Evolutionary conservation across 345 rosid species (phyloP).

Genomic region (Mangifera indica): DNA sequence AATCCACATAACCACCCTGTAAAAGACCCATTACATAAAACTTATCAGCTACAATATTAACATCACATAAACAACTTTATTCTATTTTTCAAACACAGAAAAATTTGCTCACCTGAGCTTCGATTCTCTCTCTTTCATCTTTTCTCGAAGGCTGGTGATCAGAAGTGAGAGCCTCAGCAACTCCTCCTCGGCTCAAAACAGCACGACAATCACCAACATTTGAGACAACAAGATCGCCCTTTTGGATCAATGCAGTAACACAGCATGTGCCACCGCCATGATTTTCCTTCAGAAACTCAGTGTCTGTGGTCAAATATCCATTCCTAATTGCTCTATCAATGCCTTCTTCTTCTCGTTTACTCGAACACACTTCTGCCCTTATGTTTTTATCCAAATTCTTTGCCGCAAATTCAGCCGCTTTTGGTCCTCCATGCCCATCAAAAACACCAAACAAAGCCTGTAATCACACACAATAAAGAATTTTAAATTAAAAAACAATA

Average conservation of each 20-base stretch:
- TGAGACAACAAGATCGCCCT: conserved; percentile 59
- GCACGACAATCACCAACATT: conserved; percentile 89
- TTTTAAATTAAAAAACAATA: no score
- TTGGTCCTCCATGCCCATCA: conserved; percentile 87
- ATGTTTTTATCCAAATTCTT: conserved; percentile 61
- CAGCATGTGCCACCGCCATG: conserved; percentile 74
- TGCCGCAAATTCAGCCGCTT: conserved; percentile 83
- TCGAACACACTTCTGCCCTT: conserved; percentile 27
- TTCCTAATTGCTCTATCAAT: conserved; percentile 48
- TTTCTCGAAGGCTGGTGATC: conserved; percentile 72
- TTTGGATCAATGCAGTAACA: conserved; percentile 61
- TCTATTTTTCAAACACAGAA: background rate
- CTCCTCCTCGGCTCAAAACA: conserved; percentile 65
- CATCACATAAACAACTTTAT: background rate
- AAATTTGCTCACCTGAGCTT: conserved; percentile 51
- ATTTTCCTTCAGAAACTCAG: conserved; percentile 54
- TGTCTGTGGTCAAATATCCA: conserved; percentile 65
- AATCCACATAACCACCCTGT: conserved; percentile 85
- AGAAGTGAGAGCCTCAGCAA: conserved; percentile 71
- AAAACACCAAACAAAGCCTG: conserved; percentile 85
- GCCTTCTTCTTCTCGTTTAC: conserved; percentile 32
- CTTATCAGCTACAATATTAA: conserved; percentile 3
- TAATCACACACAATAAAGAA: background rate
- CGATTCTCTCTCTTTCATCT: conserved; percentile 62
- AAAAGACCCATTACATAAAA: background rate